Evolutionary conservation across 2,329 filamentous ascomycete genomes (phyloP).

Genomic region (Torrubiellomyces zombiae): DNA sequence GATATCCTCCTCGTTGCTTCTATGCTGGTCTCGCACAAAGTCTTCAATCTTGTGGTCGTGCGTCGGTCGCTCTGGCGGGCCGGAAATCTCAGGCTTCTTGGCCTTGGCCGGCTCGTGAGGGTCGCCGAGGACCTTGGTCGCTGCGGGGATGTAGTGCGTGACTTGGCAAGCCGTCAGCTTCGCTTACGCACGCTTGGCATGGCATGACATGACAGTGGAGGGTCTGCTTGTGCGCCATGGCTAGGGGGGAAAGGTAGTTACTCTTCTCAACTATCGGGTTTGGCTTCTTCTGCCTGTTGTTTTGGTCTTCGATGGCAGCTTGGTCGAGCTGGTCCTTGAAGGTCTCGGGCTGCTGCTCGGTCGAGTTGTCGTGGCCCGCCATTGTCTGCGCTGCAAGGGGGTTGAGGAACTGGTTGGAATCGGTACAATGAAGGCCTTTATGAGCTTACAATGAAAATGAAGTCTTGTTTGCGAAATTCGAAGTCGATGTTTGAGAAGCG

Average conservation of each 20-base stretch:
- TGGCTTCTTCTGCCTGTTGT: conserved; percentile 10
- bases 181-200: background rate
- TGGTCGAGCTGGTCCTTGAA: conserved; percentile 29
- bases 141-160: conserved; percentile 25
- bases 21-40: conserved; percentile 35
- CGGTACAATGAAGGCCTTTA: no score
- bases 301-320: conserved; percentile 18
- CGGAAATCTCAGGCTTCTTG: conserved; percentile 9
- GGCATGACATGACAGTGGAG: background rate
- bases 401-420: no score
- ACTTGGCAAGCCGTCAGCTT: no score
- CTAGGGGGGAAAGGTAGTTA: conserved; percentile 10
- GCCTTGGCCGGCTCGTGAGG: conserved; percentile 12
- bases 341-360: conserved; percentile 8
- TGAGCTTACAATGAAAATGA: no score
- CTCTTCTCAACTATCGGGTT: conserved; percentile 27
- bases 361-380: conserved; percentile 2
- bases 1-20: conserved; percentile 18
- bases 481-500: no score
- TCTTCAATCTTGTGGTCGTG: conserved; percentile 34
- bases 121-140: conserved; percentile 22
- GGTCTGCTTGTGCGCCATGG: no score
- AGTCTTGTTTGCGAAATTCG: no score
- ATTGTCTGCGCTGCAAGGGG: no score
- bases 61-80: conserved; percentile 24